Evolutionary conservation across 2,329 filamentous ascomycete species (phyloP), one percentile per base, ranked within the genome.

Genomic region (Seiridium unicorne): DNA sequence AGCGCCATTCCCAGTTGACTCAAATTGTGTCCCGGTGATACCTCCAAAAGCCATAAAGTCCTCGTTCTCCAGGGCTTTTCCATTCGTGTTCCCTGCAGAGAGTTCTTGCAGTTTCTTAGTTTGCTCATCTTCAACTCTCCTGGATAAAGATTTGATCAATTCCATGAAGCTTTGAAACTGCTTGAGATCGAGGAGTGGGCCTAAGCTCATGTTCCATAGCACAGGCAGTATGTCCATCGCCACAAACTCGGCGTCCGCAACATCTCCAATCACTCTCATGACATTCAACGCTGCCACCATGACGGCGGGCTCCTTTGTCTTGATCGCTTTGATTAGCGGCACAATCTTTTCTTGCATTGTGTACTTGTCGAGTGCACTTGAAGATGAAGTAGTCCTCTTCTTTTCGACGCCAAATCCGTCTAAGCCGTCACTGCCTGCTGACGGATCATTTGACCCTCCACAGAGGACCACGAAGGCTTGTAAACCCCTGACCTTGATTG

Each of bases 301-400:
- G 8, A 99, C 95, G 6, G 93, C 93, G 0, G 95, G 95, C 73
- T 99, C 95, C 72, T 97, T 98, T 0, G 95, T 99, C 76, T 97
- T 98, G 78, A 99, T 98, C 2, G 83, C 93, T 70, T 91, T 93
- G 62, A 99, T 82, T 4, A 98, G 78, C 0, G 95, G 95, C 0
- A 98, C 85, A 40, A 99, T 91, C 78, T 97, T 98, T 72, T 99
- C 95, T 73, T 99, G 95, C 78, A 99, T 94, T 0, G 95, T 98
- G 71, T 95, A 98, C 74, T 98, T 98, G 78, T 99, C 95, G 35
- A 99, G 80, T 3, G 94, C 93, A 2, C 88, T 92, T 0, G 89
- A 89, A 1, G 85, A 90, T 3, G 84, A 84, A 2, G 83, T 78
- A 70, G 89, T 88, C 70, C 89, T 88, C 60, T 85, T 83, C 69